phyloP scores from a whole-genome alignment of 441 rosid species.

The Populus hybrid region DNA sequence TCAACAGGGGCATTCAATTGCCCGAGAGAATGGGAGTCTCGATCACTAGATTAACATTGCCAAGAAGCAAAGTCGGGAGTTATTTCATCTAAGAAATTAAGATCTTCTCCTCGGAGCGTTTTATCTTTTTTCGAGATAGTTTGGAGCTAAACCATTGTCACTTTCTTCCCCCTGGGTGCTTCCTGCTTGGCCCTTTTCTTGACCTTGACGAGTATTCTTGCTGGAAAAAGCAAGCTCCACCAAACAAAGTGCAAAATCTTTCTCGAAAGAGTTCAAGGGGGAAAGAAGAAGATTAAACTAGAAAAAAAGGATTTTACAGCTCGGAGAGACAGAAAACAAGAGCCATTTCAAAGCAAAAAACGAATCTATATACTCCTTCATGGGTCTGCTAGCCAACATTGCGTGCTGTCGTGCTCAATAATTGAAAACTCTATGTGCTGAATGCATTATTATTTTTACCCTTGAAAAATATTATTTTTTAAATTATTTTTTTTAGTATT shows the following conservation, averaged over 20 bases:
- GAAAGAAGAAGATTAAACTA: neutral
- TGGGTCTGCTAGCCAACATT: too few relatives aligned
- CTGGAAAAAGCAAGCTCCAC: neutral
- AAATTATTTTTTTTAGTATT: too few relatives aligned
- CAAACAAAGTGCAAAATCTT: neutral
- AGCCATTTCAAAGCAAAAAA: neutral
- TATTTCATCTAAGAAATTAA: neutral
- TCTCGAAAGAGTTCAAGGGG: neutral
- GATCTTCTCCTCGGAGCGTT: neutral
- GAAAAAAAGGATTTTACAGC: neutral
- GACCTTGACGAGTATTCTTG: neutral
- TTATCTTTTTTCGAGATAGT: neutral
- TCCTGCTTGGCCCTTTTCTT: neutral
- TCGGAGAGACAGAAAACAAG: neutral
- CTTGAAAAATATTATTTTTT: too few relatives aligned
- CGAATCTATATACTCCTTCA: too few relatives aligned
- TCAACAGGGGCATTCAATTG: neutral
- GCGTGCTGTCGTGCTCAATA: too few relatives aligned
- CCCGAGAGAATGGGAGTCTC: neutral
- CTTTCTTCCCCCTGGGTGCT: neutral
- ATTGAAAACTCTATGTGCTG: too few relatives aligned
- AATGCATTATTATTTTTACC: too few relatives aligned
- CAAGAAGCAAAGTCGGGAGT: neutral
- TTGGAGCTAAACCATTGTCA: neutral
- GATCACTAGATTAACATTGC: neutral